Conservation (phyloP, 176 grass and related monocot genomes). For the Carex scoparia region DNA sequence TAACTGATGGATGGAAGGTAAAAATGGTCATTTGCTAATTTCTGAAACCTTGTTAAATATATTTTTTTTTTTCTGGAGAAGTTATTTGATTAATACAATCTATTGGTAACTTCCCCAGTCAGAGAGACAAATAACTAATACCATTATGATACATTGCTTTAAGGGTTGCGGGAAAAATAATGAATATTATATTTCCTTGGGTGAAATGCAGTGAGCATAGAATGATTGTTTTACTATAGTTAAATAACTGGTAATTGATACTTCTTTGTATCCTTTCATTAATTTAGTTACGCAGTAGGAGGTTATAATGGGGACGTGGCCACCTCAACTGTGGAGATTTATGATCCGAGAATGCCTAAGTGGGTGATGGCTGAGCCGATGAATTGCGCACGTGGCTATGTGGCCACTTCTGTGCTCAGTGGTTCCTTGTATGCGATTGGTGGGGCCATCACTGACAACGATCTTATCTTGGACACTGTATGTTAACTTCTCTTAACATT, state of each 20-base stretch:
- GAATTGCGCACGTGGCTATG: constrained; percentile 64
- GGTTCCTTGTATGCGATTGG: constrained; percentile 53
- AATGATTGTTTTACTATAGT: neutral
- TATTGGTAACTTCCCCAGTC: neutral
- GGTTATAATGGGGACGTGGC: constrained; percentile 52
- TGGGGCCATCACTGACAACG: constrained; percentile 40
- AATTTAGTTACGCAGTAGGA: constrained; percentile 56
- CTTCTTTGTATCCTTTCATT: neutral
- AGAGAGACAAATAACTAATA: neutral
- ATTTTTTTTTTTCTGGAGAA: neutral
- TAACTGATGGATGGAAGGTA: too few relatives aligned
- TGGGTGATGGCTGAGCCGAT: constrained; percentile 61
- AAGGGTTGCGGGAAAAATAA: neutral
- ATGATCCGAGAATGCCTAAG: constrained; percentile 53
- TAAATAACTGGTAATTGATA: neutral
- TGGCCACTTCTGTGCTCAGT: constrained; percentile 52
- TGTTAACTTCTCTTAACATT: neutral
- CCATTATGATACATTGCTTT: neutral
- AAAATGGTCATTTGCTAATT: neutral
- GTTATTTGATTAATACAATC: neutral
- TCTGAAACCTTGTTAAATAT: neutral
- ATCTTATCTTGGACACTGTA: constrained; percentile 70
- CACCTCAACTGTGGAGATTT: constrained; percentile 49
- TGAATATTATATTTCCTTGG: neutral
- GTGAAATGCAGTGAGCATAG: neutral